Percentiles rank a stretch among this genome's conserved stretches.
These are phyloP conservation scores for Fusarium subtropicale DNA, from an alignment of 2,329 filamentous ascomycete species.

Conservation along the genomic window DNA sequence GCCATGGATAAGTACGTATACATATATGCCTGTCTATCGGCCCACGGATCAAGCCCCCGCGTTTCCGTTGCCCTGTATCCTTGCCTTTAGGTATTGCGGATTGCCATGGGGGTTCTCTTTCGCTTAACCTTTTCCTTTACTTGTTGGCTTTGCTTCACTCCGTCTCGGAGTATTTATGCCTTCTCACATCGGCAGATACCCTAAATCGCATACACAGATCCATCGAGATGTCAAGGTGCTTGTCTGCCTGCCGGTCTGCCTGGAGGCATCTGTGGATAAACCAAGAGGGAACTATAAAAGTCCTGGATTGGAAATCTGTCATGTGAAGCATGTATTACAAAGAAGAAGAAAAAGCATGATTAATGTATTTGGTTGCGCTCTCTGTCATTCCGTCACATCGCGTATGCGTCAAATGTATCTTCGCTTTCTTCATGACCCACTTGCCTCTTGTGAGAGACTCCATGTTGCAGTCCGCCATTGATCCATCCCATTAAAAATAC, in stretches of 20 bases:
- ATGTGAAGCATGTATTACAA: not conserved
- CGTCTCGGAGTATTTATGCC: slow-evolving; percentile 5
- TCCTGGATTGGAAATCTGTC: not conserved
- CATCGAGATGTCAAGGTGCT: slow-evolving; percentile 13
- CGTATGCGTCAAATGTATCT: slow-evolving; percentile 33
- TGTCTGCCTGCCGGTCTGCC: not conserved
- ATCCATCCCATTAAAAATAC: slow-evolving; percentile 5
- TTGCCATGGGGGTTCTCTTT: slow-evolving; percentile 16
- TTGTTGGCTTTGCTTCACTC: not conserved
- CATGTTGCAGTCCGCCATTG: not conserved
- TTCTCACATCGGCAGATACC: not conserved
- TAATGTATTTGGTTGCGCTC: slow-evolving; percentile 31
- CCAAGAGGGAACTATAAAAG: not conserved
- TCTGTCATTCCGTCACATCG: slow-evolving; percentile 39
- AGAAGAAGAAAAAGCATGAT: slow-evolving; percentile 15
- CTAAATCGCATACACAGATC: not conserved
- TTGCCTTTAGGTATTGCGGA: slow-evolving; percentile 8
- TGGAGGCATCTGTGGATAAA: not conserved
- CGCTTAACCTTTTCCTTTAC: slow-evolving; percentile 10
- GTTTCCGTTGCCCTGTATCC: slow-evolving; percentile 16
- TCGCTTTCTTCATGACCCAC: slow-evolving; percentile 8
- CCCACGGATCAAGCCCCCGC: slow-evolving; percentile 29
- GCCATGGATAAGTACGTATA: not conserved
- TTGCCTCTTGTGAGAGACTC: not conserved
- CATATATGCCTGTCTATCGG: slow-evolving; percentile 11